Evolutionary conservation across 2,329 filamentous ascomycete genomes (phyloP), one percentile per base, ranked within the genome.

Genomic region (Claviceps quebecensis): DNA sequence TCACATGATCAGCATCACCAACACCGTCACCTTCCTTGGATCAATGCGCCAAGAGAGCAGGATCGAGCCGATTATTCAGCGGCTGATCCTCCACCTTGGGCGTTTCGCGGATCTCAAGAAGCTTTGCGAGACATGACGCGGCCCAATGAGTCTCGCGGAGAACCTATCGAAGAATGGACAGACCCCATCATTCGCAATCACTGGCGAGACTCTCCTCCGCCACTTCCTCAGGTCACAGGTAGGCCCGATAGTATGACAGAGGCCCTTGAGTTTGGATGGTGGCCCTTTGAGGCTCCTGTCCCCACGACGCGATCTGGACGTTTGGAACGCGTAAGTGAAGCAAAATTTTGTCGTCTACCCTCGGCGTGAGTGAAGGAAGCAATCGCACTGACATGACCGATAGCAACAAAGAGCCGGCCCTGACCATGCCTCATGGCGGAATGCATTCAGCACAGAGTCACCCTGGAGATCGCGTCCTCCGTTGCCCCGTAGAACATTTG

Each of bases 161-260:
- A 62, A 22, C 50, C 52, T 2, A 49, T 65, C 8, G 61, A 63
- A 49, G 61, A 65, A 38, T 59, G 59, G 19, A 56, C 65, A 48
- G 58, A 56, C 34, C 55, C 54, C 22, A 45, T 64, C 1, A 63
- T 61, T 29, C 54, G 57, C 13, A 52, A 54, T 23, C 53, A 47
- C 38, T 58, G 52, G 54, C 53, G 52, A n/a, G 58, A 54, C 11
- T 14, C 54, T 17, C 49, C 52, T 2, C 49, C 45, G 1, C n/a
- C 39, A 14, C 47, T 9, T 16, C 23, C 48, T 36, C 39, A 4
- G 7, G 11, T 45, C 4, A 37, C 50, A 4, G 39, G 36, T n/a
- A 53, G 54, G 3, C 19, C 47, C 23, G 52, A 57, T 6, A 55
- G 58, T 36, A 45, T 48, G 37, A 45, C 26, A 41, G 53, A 52